These are phyloP conservation scores for Monascus ruber DNA, from an alignment of 2,329 filamentous ascomycete genomes.

Conservation along the genomic window DNA sequence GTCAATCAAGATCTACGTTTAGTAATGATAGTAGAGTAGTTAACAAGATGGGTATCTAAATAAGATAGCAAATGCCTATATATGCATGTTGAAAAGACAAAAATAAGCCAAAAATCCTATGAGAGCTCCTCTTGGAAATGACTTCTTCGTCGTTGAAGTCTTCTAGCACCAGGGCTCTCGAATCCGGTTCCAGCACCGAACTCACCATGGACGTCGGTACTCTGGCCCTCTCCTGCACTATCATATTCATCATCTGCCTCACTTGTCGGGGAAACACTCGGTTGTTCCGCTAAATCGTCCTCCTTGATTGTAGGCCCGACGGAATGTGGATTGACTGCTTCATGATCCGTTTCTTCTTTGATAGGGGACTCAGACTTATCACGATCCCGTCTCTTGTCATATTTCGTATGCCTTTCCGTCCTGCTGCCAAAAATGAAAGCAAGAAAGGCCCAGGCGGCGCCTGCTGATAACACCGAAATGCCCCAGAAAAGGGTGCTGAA, in stretches of 20 bases:
- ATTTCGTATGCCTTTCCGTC: constrained; percentile 1
- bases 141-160: constrained; percentile 1
- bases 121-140: neutral
- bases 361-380: constrained; percentile 6
- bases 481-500: constrained; percentile 67
- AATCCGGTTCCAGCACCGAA: neutral
- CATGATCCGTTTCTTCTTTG: constrained; percentile 12
- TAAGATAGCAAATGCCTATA: too few species aligned
- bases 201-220: neutral
- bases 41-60: too few species aligned
- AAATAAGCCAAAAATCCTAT: too few species aligned
- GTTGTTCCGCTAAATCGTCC: constrained; percentile 5
- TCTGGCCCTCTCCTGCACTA: neutral
- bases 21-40: too few species aligned
- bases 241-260: constrained; percentile 1
- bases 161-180: neutral
- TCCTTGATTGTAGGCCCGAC: neutral
- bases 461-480: constrained; percentile 58
- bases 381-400: constrained; percentile 7
- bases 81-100: too few species aligned
- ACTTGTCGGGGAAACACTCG: neutral
- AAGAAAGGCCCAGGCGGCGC: constrained; percentile 52
- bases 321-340: neutral
- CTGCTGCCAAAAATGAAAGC: constrained; percentile 28
- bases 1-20: too few species aligned